Conservation (phyloP, 768 basidiomycete genomes). For the Suillus subalutaceus region DNA sequence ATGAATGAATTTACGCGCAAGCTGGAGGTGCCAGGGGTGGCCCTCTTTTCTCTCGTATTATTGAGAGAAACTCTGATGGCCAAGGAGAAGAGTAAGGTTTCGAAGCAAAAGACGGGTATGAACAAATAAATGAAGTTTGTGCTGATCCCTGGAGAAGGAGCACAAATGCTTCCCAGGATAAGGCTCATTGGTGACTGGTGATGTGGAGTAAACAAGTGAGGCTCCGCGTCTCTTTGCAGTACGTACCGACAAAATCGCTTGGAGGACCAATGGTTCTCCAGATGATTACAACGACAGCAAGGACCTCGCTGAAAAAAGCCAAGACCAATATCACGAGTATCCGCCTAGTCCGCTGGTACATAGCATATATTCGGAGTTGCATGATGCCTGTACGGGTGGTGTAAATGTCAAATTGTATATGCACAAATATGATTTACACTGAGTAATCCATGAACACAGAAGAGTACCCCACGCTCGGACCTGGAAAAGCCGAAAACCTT, state of each 20-base stretch:
- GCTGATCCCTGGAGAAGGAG: conserved; percentile 25
- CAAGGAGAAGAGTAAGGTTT: conserved; percentile 27
- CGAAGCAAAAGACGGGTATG: conserved; percentile 34
- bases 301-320: conserved; percentile 27
- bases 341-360: conserved; percentile 31
- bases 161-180: conserved; percentile 20
- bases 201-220: background rate
- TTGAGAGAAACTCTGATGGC: conserved; percentile 21
- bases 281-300: conserved; percentile 27
- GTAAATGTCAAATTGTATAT: conserved; percentile 14
- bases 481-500: conserved; percentile 32
- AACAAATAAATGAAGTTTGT: conserved; percentile 28
- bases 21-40: conserved; percentile 1
- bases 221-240: background rate
- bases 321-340: conserved; percentile 23
- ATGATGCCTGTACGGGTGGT: conserved; percentile 27
- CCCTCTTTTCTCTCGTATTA: conserved; percentile 13
- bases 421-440: conserved; percentile 20
- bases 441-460: conserved; percentile 33
- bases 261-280: conserved; percentile 29
- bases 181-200: conserved; percentile 14
- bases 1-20: conserved; percentile 24
- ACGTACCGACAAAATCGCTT: conserved; percentile 12
- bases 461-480: conserved; percentile 38
- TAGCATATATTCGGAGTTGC: conserved; percentile 36